phyloP scores from a whole-genome alignment of 495 filamentous ascomycete species.

The Aspergillus wentii region DNA sequence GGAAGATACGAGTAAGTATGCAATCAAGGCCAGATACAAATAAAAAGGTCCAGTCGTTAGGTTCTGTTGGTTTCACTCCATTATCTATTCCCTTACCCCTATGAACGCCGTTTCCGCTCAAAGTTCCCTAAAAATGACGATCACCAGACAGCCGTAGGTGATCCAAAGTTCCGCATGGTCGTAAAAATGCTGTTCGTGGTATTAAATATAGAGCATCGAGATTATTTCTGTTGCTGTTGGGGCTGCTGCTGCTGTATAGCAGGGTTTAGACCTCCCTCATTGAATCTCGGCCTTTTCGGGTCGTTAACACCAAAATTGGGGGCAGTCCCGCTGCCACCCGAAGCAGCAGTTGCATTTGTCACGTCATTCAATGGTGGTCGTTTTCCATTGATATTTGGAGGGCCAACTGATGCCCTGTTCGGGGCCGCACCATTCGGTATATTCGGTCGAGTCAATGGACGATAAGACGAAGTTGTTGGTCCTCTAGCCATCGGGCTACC shows the following conservation, averaged over 20 bases:
- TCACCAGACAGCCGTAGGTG: not conserved
- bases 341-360: constrained; percentile 34
- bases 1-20: too few relatives aligned
- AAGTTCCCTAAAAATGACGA: not conserved
- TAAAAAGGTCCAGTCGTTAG: too few relatives aligned
- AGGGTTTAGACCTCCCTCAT: constrained; percentile 1
- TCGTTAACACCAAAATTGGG: constrained; percentile 21
- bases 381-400: constrained; percentile 38
- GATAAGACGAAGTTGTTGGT: constrained; percentile 37
- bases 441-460: constrained; percentile 39
- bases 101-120: too few relatives aligned
- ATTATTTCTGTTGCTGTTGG: constrained; percentile 4
- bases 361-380: constrained; percentile 47
- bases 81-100: too few relatives aligned
- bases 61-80: too few relatives aligned
- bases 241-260: constrained; percentile 10
- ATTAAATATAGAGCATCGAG: too few relatives aligned
- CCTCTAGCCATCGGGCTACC: constrained; percentile 35
- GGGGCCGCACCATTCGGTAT: constrained; percentile 12
- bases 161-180: too few relatives aligned
- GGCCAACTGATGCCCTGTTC: constrained; percentile 18
- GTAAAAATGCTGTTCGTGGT: too few relatives aligned
- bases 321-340: constrained; percentile 16
- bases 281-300: constrained; percentile 26
- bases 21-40: too few relatives aligned